Evolutionary conservation across 2,329 filamentous ascomycete species (phyloP).

Genomic region (Calonectria pseudoturangicola): DNA sequence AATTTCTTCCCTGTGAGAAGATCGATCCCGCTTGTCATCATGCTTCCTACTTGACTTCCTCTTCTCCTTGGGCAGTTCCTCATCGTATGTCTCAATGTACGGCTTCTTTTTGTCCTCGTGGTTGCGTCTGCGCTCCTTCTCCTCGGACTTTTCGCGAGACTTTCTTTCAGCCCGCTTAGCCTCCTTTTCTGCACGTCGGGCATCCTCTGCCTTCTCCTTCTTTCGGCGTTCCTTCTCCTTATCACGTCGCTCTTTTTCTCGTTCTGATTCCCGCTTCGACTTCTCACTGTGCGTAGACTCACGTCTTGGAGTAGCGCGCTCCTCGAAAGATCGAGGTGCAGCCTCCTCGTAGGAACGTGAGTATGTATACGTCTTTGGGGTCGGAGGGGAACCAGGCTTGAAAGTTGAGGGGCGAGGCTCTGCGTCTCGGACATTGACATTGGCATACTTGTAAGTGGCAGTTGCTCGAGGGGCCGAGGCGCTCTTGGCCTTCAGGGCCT

Average conservation of each 20-base stretch:
- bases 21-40: slow-evolving; percentile 61
- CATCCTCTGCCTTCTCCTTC: slow-evolving; percentile 55
- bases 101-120: slow-evolving; percentile 30
- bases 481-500: slow-evolving; percentile 68
- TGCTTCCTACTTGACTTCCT: slow-evolving; percentile 64
- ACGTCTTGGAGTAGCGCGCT: slow-evolving; percentile 64
- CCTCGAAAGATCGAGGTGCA: slow-evolving; percentile 66
- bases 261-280: slow-evolving; percentile 64
- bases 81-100: slow-evolving; percentile 61
- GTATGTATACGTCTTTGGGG: slow-evolving; percentile 48
- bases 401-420: slow-evolving; percentile 68
- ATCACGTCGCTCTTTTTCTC: slow-evolving; percentile 48
- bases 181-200: slow-evolving; percentile 60
- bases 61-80: slow-evolving; percentile 58
- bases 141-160: slow-evolving; percentile 50
- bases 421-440: slow-evolving; percentile 64
- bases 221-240: slow-evolving; percentile 38
- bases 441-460: slow-evolving; percentile 58
- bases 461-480: slow-evolving; percentile 67
- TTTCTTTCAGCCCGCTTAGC: slow-evolving; percentile 48
- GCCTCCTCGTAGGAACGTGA: slow-evolving; percentile 68
- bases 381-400: slow-evolving; percentile 60
- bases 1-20: slow-evolving; percentile 58
- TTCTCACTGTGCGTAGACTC: slow-evolving; percentile 67
- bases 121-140: slow-evolving; percentile 18